These are phyloP conservation scores for Amanita subjunquillea DNA, from an alignment of 768 basidiomycete genomes.

Conservation along the genomic window DNA sequence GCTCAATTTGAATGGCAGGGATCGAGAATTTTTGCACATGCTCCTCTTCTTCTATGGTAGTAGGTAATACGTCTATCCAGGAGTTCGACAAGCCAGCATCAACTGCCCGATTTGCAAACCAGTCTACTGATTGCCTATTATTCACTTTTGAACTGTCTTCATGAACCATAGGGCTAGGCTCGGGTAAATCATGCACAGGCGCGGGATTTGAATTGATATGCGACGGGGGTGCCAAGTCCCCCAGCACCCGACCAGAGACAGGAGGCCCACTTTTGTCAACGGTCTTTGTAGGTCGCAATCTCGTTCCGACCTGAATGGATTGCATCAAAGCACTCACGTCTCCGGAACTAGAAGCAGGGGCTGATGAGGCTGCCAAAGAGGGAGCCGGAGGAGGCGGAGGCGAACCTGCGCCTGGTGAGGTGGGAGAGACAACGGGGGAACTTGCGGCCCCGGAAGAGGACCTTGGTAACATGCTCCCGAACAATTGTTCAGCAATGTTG, in stretches of 20 bases:
- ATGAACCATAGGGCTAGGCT: slow-evolving; percentile 18
- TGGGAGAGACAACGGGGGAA: slow-evolving; percentile 29
- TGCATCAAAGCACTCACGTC: slow-evolving; percentile 59
- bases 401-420: slow-evolving; percentile 18
- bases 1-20: slow-evolving; percentile 49
- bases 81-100: slow-evolving; percentile 32
- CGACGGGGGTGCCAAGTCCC: slow-evolving; percentile 56
- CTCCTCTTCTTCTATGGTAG: slow-evolving; percentile 55
- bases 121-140: slow-evolving; percentile 78
- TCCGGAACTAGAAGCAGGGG: slow-evolving; percentile 26
- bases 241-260: slow-evolving; percentile 70
- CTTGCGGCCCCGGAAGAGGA: slow-evolving; percentile 46
- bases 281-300: slow-evolving; percentile 67
- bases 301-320: slow-evolving; percentile 71
- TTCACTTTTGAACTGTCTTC: slow-evolving; percentile 20
- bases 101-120: slow-evolving; percentile 83
- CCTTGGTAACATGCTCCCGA: slow-evolving; percentile 60
- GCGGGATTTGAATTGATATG: slow-evolving; percentile 50
- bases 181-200: slow-evolving; percentile 16
- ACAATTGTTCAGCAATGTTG: slow-evolving; percentile 71
- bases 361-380: slow-evolving; percentile 12
- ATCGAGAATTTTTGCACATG: slow-evolving; percentile 32
- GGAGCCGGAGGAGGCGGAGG: slow-evolving; percentile 21
- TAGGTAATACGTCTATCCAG: slow-evolving; percentile 31
- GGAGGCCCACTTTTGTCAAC: slow-evolving; percentile 70